A percentile compares a stretch with the other conserved stretches of the same genome.
Evolutionary conservation across 1,284 basidiomycete genomes (phyloP).

Genomic region (Xanthoconium separans): DNA sequence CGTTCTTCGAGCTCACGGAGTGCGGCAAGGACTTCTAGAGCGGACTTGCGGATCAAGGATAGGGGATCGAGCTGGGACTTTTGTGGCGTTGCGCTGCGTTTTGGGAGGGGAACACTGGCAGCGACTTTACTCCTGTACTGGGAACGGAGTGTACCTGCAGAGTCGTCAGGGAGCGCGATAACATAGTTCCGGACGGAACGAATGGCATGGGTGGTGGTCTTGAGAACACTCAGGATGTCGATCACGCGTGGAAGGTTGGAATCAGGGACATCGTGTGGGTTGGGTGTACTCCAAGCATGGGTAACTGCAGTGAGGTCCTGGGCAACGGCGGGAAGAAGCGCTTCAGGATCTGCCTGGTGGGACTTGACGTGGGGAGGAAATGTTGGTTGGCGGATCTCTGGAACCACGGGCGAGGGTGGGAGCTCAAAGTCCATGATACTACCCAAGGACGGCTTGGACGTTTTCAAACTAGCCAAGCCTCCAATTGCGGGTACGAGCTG

Average conservation of each 20-base stretch:
- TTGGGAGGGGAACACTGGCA: constrained; percentile 37
- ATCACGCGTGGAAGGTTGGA: constrained; percentile 17
- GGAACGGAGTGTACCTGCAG: constrained; percentile 50
- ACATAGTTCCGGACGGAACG: constrained; percentile 80
- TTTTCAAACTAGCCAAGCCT: constrained; percentile 40
- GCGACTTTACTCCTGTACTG: constrained; percentile 47
- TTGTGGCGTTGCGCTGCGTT: constrained; percentile 29
- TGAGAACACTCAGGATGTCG: constrained; percentile 67
- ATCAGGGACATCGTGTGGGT: neutral
- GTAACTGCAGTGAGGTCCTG: constrained; percentile 66
- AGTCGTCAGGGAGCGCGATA: constrained; percentile 74
- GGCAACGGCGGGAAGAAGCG: constrained; percentile 66
- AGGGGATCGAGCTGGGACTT: constrained; percentile 56
- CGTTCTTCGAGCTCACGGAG: constrained; percentile 71
- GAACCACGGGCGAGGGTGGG: constrained; percentile 65
- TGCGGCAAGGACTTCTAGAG: constrained; percentile 73
- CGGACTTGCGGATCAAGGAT: constrained; percentile 64
- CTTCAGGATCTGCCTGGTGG: constrained; percentile 70
- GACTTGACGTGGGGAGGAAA: constrained; percentile 58
- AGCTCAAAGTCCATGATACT: constrained; percentile 53
- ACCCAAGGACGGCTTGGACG: constrained; percentile 40
- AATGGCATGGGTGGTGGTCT: constrained; percentile 74
- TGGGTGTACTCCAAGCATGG: constrained; percentile 50
- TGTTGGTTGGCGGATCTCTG: constrained; percentile 42
- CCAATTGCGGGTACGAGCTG: constrained; percentile 76